Evolutionary conservation across 495 filamentous ascomycete genomes (phyloP), one percentile per base, ranked within the genome.

Genomic region (Daldinia decipiens): DNA sequence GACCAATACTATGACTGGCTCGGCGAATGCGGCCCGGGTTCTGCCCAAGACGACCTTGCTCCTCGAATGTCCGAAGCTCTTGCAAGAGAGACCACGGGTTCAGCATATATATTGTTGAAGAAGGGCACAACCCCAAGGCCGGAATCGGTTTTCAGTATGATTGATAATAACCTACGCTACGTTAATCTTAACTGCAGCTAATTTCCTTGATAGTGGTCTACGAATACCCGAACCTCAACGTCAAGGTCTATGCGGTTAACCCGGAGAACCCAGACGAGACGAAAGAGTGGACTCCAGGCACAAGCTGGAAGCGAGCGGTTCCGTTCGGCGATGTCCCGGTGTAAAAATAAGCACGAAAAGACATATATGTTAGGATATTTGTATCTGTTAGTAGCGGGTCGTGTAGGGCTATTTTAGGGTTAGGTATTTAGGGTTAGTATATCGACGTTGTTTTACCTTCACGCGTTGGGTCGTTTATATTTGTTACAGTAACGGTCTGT

Each of bases 211-310:
- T 2, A 47, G 43, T 47, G 43, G 6, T 21, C 24, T 47, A 47
- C 8, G 43, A 47, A 47, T 47, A 47, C 8, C 43, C 43, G 5
- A 47, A 47, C 1, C 43, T 47, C 9, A 47, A 47, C 3, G 43
- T 47, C 8, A 47, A 47, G 43, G 43, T 47, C 43, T 47, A 47
- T 12, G 43, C 43, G 8, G 43, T 47, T 6, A 47, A 47, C 2
- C 43, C 43, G 3, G 17, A 21, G 7, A 17, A 47, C 43, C 0
- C 19, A 4, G 43, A 47, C 19, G 43, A 47, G 43, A 47, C 19
- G 43, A 47, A 47, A 24, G 43, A 47, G 19, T 47, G 43, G 43
- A 47, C 43, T 24, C 43, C 43, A 11, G 43, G 19, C 17, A 47
- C 43, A 5, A 47, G 24, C 43, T 47, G 43, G 43, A 47, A 47